phyloP scores from a whole-genome alignment of 495 filamentous ascomycete species.

The Penicillium cataractarum region DNA sequence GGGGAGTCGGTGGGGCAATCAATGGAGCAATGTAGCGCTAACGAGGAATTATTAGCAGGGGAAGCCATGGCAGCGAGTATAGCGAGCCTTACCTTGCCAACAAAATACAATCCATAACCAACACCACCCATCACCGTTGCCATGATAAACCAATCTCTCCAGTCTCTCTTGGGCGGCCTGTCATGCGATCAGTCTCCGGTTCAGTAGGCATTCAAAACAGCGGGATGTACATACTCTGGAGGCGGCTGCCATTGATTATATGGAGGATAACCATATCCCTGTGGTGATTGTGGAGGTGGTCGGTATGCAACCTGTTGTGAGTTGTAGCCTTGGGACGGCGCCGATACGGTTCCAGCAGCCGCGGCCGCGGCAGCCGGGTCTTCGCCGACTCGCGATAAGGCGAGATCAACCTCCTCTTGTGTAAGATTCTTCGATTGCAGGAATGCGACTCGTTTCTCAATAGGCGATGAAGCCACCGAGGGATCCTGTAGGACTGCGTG shows the following conservation, averaged over 20 bases:
- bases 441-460: constrained; percentile 91
- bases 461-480: constrained; percentile 82
- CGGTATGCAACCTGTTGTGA: constrained; percentile 56
- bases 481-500: constrained; percentile 86
- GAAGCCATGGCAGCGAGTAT: not conserved
- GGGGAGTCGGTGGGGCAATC: constrained; percentile 90
- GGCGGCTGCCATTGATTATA: constrained; percentile 75
- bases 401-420: constrained; percentile 87
- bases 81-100: constrained; percentile 67
- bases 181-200: constrained; percentile 19
- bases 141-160: constrained; percentile 99
- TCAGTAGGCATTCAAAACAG: not conserved
- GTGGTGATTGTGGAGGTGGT: constrained; percentile 55
- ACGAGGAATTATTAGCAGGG: not conserved
- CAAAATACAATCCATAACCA: constrained; percentile 81
- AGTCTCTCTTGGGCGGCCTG: constrained; percentile 76
- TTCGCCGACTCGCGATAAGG: constrained; percentile 74
- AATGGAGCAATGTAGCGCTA: constrained; percentile 89
- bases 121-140: constrained; percentile 87
- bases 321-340: constrained; percentile 49
- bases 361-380: constrained; percentile 46
- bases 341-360: constrained; percentile 29
- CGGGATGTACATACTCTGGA: constrained; percentile 54
- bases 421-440: constrained; percentile 96
- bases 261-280: constrained; percentile 68